phyloP scores from a whole-genome alignment of 768 basidiomycete species.

The Suillus variegatus region DNA sequence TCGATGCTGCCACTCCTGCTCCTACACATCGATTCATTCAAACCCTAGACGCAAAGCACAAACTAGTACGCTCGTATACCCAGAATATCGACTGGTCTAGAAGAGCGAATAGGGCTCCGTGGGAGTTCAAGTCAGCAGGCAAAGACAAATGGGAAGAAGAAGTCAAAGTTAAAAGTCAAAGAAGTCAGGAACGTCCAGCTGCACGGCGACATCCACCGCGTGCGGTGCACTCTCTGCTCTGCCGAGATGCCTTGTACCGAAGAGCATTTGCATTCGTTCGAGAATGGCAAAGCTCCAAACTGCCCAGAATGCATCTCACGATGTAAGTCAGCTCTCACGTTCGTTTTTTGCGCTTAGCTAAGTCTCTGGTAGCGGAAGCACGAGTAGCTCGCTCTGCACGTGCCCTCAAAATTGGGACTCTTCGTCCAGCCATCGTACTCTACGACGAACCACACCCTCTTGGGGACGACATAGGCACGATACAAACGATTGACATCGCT shows the following conservation, averaged over 20 bases:
- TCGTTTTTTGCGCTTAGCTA: slow-evolving; percentile 1
- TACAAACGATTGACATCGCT: slow-evolving; percentile 74
- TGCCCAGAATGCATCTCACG: slow-evolving; percentile 85
- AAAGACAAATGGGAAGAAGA: slow-evolving; percentile 59
- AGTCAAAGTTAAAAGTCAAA: slow-evolving; percentile 63
- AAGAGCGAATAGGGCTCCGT: slow-evolving; percentile 75
- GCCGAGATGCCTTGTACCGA: slow-evolving; percentile 71
- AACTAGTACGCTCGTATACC: slow-evolving; percentile 88
- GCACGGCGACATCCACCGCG: slow-evolving; percentile 91
- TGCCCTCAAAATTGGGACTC: slow-evolving; percentile 74
- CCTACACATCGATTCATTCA: slow-evolving; percentile 89
- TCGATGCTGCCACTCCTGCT: slow-evolving; percentile 79
- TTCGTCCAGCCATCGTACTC: slow-evolving; percentile 91
- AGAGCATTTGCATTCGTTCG: slow-evolving; percentile 64
- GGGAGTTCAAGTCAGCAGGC: slow-evolving; percentile 61
- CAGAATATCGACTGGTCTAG: slow-evolving; percentile 98
- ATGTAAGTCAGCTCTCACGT: slow-evolving; percentile 53
- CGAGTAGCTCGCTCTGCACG: slow-evolving; percentile 85
- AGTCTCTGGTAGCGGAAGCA: slow-evolving; percentile 54
- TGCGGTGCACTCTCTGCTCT: slow-evolving; percentile 85
- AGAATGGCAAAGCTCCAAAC: slow-evolving; percentile 70
- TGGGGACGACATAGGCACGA: slow-evolving; percentile 86
- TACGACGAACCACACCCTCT: slow-evolving; percentile 94
- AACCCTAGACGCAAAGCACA: slow-evolving; percentile 79
- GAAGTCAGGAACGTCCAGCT: slow-evolving; percentile 89